phyloP scores from a whole-genome alignment of 2,329 filamentous ascomycete genomes.

The Scedosporium apiospermum region DNA sequence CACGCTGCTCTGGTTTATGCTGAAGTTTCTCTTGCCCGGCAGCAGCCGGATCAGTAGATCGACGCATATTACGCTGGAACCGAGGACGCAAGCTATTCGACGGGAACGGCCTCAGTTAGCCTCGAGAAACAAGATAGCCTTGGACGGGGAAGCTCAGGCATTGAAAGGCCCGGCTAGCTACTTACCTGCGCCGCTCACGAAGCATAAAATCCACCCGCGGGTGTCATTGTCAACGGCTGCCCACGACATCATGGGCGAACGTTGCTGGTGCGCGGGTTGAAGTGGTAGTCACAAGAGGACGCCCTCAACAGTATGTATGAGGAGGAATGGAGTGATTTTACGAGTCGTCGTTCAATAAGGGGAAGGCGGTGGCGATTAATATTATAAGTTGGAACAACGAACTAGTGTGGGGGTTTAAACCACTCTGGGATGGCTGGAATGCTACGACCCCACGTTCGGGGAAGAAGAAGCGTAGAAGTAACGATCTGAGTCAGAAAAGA shows the following conservation, averaged over 20 bases:
- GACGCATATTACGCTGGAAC: conserved; percentile 77
- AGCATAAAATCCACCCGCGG: conserved; percentile 85
- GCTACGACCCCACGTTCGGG: neutral
- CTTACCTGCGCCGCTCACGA: conserved; percentile 67
- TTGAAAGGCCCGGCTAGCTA: conserved; percentile 11
- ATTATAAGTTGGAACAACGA: neutral
- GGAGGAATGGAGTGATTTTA: neutral
- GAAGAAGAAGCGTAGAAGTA: no score
- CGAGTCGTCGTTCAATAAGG: neutral
- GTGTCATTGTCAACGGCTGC: conserved; percentile 56
- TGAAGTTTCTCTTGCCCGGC: conserved; percentile 66
- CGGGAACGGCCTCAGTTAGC: neutral
- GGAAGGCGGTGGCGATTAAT: neutral
- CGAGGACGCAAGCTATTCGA: conserved; percentile 52
- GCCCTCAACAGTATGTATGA: neutral
- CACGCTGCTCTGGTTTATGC: conserved; percentile 77
- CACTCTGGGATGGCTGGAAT: neutral
- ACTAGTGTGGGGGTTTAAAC: neutral
- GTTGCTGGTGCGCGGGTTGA: neutral
- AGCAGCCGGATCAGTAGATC: conserved; percentile 67
- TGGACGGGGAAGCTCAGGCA: neutral
- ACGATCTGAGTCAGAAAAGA: neutral
- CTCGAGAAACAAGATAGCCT: conserved; percentile 6
- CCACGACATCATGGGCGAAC: neutral
- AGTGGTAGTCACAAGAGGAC: neutral